These are phyloP conservation scores for Citrus maxima DNA, from an alignment of 345 rosid genomes.

Conservation along the genomic window DNA sequence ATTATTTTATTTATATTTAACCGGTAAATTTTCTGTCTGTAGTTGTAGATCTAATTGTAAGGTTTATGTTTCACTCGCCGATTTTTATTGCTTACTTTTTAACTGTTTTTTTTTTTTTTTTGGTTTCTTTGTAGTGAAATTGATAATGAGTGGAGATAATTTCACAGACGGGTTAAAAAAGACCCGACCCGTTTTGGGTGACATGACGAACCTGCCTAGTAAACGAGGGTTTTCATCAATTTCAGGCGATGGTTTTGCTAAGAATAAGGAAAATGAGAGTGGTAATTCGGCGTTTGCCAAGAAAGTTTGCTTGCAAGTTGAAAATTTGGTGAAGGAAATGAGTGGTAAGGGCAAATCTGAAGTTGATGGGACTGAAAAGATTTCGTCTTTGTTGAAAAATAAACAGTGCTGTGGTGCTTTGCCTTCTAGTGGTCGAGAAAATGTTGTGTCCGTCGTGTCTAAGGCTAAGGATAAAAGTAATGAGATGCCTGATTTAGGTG, in stretches of 20 bases:
- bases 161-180: constrained; percentile 18
- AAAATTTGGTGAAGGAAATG: constrained; percentile 38
- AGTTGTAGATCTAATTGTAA: neutral
- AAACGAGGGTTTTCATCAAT: constrained; percentile 49
- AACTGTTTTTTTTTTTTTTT: neutral
- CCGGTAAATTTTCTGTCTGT: neutral
- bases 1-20: neutral
- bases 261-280: constrained; percentile 15
- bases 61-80: neutral
- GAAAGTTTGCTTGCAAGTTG: constrained; percentile 42
- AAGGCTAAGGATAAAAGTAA: constrained; percentile 25
- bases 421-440: constrained; percentile 5
- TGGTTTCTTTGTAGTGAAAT: neutral
- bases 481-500: constrained; percentile 23
- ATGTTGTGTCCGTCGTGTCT: constrained; percentile 19
- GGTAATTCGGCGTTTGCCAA: constrained; percentile 32
- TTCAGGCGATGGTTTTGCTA: constrained; percentile 28
- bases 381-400: constrained; percentile 8
- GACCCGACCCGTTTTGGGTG: constrained; percentile 38
- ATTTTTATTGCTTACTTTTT: neutral
- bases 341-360: constrained; percentile 19
- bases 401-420: constrained; percentile 14
- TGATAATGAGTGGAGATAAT: constrained; percentile 53
- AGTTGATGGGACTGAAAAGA: constrained; percentile 16
- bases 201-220: constrained; percentile 45